Conservation (phyloP, 805 yeast genomes). For the Tetrapisispora nanseiensis region DNA sequence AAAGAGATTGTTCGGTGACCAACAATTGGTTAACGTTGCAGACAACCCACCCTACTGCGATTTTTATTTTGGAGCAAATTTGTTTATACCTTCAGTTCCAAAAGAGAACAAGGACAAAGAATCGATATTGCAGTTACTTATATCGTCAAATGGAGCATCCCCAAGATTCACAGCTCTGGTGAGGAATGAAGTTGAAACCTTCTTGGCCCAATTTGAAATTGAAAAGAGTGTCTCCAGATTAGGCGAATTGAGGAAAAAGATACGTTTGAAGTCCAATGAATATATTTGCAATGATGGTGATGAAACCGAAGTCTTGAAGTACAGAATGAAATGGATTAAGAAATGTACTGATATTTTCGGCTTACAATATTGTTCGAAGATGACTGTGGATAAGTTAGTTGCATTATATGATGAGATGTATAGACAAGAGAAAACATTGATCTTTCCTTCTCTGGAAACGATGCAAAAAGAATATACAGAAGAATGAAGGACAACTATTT, state of each 20-base stretch:
- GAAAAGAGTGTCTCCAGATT: slow-evolving; percentile 18
- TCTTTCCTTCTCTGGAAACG: slow-evolving; percentile 9
- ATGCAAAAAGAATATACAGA: slow-evolving; percentile 6
- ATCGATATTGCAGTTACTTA: slow-evolving; percentile 14
- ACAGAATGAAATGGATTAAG: slow-evolving; percentile 28
- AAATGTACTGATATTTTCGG: slow-evolving; percentile 25
- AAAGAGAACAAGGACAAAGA: neutral
- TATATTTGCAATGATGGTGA: neutral
- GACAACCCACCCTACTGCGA: slow-evolving; percentile 29
- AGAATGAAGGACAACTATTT: too few relatives aligned
- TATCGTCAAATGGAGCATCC: slow-evolving; percentile 26
- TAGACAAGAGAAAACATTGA: slow-evolving; percentile 5
- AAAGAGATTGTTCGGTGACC: slow-evolving; percentile 17
- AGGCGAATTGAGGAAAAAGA: slow-evolving; percentile 16
- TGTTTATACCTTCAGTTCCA: slow-evolving; percentile 4
- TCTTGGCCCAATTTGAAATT: slow-evolving; percentile 14
- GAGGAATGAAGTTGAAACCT: slow-evolving; percentile 18
- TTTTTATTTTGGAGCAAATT: slow-evolving; percentile 29
- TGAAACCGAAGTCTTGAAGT: slow-evolving; percentile 11
- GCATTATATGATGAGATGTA: slow-evolving; percentile 18
- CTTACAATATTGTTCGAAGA: slow-evolving; percentile 16
- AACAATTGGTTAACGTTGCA: slow-evolving; percentile 28
- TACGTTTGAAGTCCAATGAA: slow-evolving; percentile 11
- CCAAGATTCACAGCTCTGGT: slow-evolving; percentile 28
- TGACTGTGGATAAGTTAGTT: slow-evolving; percentile 16